These are phyloP conservation scores for Paramyrothecium sp. DNA, from an alignment of 2,329 filamentous ascomycete genomes.

Conservation along the genomic window DNA sequence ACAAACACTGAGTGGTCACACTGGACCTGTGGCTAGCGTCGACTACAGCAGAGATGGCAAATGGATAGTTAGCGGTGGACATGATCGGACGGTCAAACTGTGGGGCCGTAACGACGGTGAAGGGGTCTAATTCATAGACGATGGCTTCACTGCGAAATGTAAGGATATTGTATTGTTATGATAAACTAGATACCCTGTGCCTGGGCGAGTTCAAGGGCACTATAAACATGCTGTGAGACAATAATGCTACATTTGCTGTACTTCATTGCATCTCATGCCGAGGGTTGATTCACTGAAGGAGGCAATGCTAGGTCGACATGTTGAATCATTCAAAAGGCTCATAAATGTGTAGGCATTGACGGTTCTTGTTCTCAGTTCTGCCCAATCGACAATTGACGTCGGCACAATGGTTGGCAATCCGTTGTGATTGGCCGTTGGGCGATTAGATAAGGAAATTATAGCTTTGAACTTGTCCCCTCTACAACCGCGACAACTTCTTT, in stretches of 20 bases:
- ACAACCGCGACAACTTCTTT: conserved; percentile 8
- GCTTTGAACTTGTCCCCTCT: background rate
- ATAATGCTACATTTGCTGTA: background rate
- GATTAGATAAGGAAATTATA: conserved; percentile 19
- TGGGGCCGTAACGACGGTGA: conserved; percentile 85
- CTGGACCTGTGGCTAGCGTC: conserved; percentile 85
- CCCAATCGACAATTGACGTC: background rate
- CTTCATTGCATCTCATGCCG: background rate
- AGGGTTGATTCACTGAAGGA: no score
- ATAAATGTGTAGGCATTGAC: no score
- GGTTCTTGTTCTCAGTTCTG: no score
- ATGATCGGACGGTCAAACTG: conserved; percentile 92
- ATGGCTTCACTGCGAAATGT: conserved; percentile 11
- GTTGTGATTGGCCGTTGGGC: background rate
- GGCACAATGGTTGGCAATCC: background rate
- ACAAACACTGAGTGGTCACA: conserved; percentile 86
- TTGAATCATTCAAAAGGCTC: no score
- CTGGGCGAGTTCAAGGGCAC: background rate
- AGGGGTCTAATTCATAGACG: conserved; percentile 34
- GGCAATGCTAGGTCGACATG: no score
- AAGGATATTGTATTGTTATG: conserved; percentile 9
- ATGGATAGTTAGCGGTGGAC: conserved; percentile 93
- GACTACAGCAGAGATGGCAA: conserved; percentile 82
- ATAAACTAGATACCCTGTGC: conserved; percentile 19
- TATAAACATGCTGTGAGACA: background rate